Base-by-base conservation (phyloP, 805 yeast genomes). In the Lachancea nothofagi region DNA sequence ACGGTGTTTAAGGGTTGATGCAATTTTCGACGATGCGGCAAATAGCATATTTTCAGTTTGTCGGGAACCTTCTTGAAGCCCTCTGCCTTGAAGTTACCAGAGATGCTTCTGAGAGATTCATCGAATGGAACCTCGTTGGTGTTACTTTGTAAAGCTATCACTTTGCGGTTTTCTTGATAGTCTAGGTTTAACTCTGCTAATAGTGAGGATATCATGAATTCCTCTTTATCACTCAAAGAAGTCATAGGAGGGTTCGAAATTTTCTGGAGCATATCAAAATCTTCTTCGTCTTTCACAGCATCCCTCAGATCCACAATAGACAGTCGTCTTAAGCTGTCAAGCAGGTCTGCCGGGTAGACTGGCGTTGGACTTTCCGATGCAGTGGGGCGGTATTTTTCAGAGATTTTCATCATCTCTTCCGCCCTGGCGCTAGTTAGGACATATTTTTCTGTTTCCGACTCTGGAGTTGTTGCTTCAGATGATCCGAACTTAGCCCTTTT, bases 41-140 rank as follows among this genome's bases (percentile, higher is more conserved):
- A 66, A 55, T 86, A 89, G 43, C 77, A 82, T 10, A 75, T 66
- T 57, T 89, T 89, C 31, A 78, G 71, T 0, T 75, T 69, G 47
- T 88, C 96, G 0, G 82, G 74, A 27, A 86, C 78, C 57, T 83
- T 83, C 33, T 64, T 61, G 55, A 80, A 85, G 0, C 95, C 95
- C 41, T 80, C 77, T 26, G 88, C 78, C 51, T 76, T 74, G 52
- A 82, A 82, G 1, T 84, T 70, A 1, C 88, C 85, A 0, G 80
- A 64, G 0, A 47, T 40, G 38, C 73, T 75, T 30, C 65, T 69
- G 30, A 73, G 50, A 1, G 34, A 13, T 1, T 59, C 47, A 21
- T 57, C 57, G 19, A 53, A 45, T 3, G 53, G 41, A 13, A 48
- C 42, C 13, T 60, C 65, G 31, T 57, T 58, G 7, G 51, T 44